Evolutionary conservation across 2,329 filamentous ascomycete genomes (phyloP).

Genomic region (Scolecobasidium constrictum): DNA sequence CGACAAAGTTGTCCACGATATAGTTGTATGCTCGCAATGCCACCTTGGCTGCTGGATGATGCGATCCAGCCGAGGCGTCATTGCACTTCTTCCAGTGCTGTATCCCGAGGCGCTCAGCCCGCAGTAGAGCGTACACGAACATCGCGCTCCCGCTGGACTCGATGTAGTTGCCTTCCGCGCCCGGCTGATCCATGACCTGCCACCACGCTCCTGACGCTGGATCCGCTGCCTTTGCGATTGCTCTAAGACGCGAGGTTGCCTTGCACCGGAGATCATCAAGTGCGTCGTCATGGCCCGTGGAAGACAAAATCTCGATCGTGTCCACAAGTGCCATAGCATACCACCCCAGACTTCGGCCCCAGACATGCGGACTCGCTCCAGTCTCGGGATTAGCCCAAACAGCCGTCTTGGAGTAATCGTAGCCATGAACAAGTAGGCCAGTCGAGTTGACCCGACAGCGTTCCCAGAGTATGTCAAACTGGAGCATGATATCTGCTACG

Average conservation of each 20-base stretch:
- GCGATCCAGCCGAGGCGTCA: constrained; percentile 16
- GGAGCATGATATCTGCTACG: constrained; percentile 18
- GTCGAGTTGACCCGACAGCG: constrained; percentile 21
- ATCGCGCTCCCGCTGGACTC: constrained; percentile 49
- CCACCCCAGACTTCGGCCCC: constrained; percentile 45
- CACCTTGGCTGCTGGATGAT: constrained; percentile 17
- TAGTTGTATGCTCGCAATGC: constrained; percentile 29
- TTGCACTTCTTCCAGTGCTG: constrained; percentile 34
- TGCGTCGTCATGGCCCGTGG: constrained; percentile 12
- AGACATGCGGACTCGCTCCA: constrained; percentile 42
- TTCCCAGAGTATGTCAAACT: constrained; percentile 24
- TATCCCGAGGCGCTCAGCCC: constrained; percentile 29
- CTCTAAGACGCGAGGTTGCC: constrained; percentile 21
- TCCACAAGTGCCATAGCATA: constrained; percentile 43
- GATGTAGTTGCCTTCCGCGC: constrained; percentile 44
- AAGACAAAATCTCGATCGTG: constrained; percentile 30
- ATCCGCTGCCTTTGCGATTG: constrained; percentile 28
- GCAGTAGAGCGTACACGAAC: constrained; percentile 44
- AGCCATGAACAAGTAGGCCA: constrained; percentile 43
- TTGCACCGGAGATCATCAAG: constrained; percentile 10
- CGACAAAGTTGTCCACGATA: constrained; percentile 15
- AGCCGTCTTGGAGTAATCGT: constrained; percentile 38
- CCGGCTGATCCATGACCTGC: constrained; percentile 43
- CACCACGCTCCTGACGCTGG: constrained; percentile 41
- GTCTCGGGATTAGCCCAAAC: constrained; percentile 41